These are phyloP conservation scores for Exidia glandulosa DNA, from an alignment of 768 basidiomycete genomes.

Conservation along the genomic window DNA sequence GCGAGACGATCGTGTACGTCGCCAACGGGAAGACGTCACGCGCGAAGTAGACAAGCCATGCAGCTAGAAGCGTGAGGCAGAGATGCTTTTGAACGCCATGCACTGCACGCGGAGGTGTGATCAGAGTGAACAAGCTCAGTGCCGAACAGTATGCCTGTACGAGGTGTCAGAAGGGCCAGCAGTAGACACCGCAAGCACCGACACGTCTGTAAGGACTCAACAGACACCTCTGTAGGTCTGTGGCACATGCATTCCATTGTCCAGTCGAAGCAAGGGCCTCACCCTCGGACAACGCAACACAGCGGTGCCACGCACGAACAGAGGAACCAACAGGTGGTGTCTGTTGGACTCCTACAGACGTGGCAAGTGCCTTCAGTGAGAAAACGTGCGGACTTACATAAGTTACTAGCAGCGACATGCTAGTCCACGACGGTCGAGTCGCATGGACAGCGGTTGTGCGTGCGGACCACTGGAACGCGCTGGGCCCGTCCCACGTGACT, in stretches of 20 bases:
- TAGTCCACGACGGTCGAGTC: too few species aligned
- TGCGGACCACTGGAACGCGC: background rate
- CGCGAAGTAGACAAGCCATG: background rate
- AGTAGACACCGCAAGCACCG: too few species aligned
- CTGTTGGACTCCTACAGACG: too few species aligned
- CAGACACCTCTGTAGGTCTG: too few species aligned
- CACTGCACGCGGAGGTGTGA: background rate
- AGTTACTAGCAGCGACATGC: background rate
- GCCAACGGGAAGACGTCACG: conserved; percentile 5
- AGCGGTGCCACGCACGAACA: too few species aligned
- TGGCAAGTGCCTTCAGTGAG: too few species aligned
- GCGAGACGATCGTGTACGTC: conserved; percentile 1
- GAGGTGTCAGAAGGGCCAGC: background rate
- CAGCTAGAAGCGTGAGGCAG: background rate
- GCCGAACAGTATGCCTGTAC: background rate
- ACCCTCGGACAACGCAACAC: too few species aligned
- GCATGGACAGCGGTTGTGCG: background rate
- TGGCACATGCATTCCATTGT: too few species aligned
- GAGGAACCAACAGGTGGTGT: too few species aligned
- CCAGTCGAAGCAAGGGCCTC: too few species aligned
- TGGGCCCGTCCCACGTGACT: background rate
- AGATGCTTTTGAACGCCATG: background rate
- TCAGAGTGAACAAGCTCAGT: background rate
- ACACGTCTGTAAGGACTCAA: too few species aligned
- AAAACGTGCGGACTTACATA: background rate